Base-by-base conservation (phyloP, 2,329 filamentous ascomycete genomes). In the Penicillium sp. region DNA sequence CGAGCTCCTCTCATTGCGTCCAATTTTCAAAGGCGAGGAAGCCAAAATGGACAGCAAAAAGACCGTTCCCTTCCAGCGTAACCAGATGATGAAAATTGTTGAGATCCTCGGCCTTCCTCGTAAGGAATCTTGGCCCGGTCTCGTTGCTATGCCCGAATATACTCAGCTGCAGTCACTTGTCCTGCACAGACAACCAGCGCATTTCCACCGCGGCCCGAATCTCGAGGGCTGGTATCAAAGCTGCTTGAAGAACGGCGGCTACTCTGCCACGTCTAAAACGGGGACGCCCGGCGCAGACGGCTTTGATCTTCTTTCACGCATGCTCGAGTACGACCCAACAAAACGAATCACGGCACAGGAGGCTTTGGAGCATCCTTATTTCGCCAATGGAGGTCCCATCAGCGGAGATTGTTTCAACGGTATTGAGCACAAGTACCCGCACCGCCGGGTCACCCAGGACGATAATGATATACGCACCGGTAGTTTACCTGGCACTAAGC, bases 41-140 rank as follows among this genome's bases (percentile, higher is more conserved):
- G 95, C 95, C 15, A 99, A 99, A 79, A 97, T 98, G 90, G 95
- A 99, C 76, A 91, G 86, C 69, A 99, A 99, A 78, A 98, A 98
- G 79, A 95, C 91, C 0, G 93, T 98, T 0, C 95, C 95, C 0
- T 99, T 99, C 69, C 95, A 99, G 76, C 87, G 93, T 14, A 97
- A 97, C 70, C 95, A 99, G 79, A 98, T 99, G 94, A 92, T 95
- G 72, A 97, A 96, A 78, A 99, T 99, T 68, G 91, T 96, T 39
- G 95, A 99, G 72, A 92, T 99, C 63, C 89, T 99, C 81, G 95
- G 95, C 34, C 80, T 96, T 65, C 95, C 95, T 0, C 91, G 86
- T 6, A 94, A 94, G 70, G 91, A 96, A 52, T 86, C 88, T 28
- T 99, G 95, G 95, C 91, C 93, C 0, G 83, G 94, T 31, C 80